Evolutionary conservation across 306 rosid genomes (phyloP).

Genomic region (Chamaecrista fasciculata): DNA sequence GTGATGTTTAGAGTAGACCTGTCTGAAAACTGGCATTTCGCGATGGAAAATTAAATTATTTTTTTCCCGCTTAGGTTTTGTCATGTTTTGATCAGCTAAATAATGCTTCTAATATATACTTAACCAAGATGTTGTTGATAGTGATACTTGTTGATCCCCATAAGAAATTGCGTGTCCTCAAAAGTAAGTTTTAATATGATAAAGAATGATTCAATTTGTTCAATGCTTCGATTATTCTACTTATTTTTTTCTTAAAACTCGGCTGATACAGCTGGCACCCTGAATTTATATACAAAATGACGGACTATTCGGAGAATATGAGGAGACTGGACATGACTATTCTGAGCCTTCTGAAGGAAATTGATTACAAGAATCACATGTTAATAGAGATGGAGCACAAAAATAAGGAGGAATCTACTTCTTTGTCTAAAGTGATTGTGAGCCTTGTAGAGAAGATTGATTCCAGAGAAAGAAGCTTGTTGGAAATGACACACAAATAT

Average conservation of each 20-base stretch:
- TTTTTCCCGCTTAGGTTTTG: not conserved
- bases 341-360: slow-evolving; percentile 25
- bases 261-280: slow-evolving; percentile 15
- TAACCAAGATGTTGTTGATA: not conserved
- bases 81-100: not conserved
- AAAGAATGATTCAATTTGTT: not conserved
- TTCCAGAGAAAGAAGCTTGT: slow-evolving; percentile 12
- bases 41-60: not conserved
- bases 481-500: slow-evolving; percentile 28
- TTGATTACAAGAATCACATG: slow-evolving; percentile 22
- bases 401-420: not conserved
- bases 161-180: too few species aligned
- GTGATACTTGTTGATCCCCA: too few species aligned
- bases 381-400: slow-evolving; percentile 30
- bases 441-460: slow-evolving; percentile 15
- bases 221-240: not conserved
- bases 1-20: too few species aligned
- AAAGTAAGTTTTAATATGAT: not conserved
- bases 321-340: slow-evolving; percentile 13
- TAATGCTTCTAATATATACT: not conserved
- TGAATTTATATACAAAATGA: slow-evolving; percentile 27
- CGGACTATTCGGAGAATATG: slow-evolving; percentile 11
- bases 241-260: not conserved
- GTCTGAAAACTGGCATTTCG: not conserved
- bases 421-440: not conserved